These are phyloP conservation scores for Quercus alba DNA, from an alignment of 306 rosid genomes.

Conservation along the genomic window DNA sequence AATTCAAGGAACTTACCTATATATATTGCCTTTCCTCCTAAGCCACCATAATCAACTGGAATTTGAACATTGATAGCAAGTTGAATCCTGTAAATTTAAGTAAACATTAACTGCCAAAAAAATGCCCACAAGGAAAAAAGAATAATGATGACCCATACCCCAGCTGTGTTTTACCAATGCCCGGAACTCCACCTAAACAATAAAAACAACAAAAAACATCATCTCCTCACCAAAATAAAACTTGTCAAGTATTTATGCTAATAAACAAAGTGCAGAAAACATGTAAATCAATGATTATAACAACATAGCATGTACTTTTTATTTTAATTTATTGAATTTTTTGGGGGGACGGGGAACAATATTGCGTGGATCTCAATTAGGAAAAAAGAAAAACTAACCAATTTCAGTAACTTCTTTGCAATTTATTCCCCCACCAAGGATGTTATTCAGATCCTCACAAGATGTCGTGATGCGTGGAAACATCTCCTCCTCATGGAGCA, in stretches of 20 bases:
- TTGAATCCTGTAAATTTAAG: constrained; percentile 67
- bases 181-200: constrained; percentile 86
- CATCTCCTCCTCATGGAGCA: constrained; percentile 74
- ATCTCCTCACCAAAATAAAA: constrained; percentile 18
- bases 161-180: constrained; percentile 95
- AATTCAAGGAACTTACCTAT: constrained; percentile 50
- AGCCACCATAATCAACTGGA: constrained; percentile 73
- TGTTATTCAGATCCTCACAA: constrained; percentile 69
- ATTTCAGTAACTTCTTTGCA: constrained; percentile 93
- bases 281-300: neutral
- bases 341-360: neutral
- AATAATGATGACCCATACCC: constrained; percentile 52
- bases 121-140: constrained; percentile 5
- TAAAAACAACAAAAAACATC: constrained; percentile 1
- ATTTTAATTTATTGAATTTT: neutral
- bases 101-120: constrained; percentile 8
- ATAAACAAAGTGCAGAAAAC: constrained; percentile 1
- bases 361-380: neutral
- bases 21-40: constrained; percentile 89
- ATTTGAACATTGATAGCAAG: constrained; percentile 92
- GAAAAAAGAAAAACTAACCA: constrained; percentile 43
- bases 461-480: constrained; percentile 66
- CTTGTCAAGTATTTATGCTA: neutral
- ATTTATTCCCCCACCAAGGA: constrained; percentile 86
- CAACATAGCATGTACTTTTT: neutral